These are phyloP conservation scores for Amaranthus palmeri DNA, from an alignment of 148 eudicot species.

Conservation along the genomic window DNA sequence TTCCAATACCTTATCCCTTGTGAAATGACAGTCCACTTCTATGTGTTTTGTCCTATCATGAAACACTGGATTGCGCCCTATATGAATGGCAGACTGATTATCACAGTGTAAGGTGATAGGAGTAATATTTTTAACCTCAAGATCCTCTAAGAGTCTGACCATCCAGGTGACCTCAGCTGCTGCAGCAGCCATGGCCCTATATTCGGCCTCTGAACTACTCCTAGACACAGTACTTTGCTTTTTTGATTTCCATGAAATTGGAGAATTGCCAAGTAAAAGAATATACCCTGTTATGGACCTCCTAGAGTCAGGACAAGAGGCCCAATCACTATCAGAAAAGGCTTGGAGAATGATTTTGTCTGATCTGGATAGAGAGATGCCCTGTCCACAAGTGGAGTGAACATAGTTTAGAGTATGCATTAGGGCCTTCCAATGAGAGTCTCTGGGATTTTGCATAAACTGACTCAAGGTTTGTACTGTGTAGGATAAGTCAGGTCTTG, in stretches of 20 bases:
- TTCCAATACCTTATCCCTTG: slow-evolving; percentile 6
- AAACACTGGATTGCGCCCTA: neutral
- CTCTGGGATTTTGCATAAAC: neutral
- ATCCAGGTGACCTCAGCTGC: neutral
- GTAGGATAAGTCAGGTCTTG: neutral
- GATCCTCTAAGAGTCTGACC: neutral
- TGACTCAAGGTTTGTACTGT: neutral
- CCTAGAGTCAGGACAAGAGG: neutral
- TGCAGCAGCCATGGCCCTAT: neutral
- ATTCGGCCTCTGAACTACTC: neutral
- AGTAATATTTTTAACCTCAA: neutral
- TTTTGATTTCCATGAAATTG: neutral
- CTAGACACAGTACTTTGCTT: neutral
- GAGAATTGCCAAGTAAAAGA: neutral
- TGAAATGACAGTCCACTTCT: neutral
- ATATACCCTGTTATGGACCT: neutral
- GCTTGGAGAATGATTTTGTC: neutral
- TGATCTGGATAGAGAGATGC: neutral
- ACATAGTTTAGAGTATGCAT: neutral
- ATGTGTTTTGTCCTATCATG: slow-evolving; percentile 8
- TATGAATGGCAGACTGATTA: neutral
- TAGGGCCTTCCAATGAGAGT: neutral
- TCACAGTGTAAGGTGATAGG: neutral
- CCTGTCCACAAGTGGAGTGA: neutral
- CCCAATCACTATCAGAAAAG: neutral